phyloP scores from a whole-genome alignment of 176 grass and related monocot species.

The Zoysia japonica region DNA sequence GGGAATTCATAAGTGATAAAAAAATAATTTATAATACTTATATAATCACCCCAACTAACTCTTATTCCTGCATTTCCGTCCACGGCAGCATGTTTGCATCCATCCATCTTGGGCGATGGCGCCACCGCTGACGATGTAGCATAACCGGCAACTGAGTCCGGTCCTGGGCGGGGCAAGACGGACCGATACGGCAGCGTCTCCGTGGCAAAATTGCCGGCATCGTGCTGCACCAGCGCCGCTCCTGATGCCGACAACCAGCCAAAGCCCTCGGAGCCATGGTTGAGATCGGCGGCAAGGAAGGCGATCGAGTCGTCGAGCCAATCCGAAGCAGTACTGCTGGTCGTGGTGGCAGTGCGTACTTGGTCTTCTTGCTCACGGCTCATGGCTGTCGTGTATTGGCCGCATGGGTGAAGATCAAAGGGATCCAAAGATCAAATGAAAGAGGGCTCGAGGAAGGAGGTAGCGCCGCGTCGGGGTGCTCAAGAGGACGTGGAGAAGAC shows the following conservation, averaged over 20 bases:
- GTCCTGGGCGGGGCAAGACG: neutral
- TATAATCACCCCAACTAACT: too few relatives aligned
- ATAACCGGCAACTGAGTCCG: neutral
- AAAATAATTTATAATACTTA: too few relatives aligned
- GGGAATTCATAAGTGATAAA: too few relatives aligned
- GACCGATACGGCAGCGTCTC: neutral
- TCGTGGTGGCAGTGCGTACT: neutral
- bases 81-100: too few relatives aligned
- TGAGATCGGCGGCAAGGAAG: constrained; percentile 21
- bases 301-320: constrained; percentile 33
- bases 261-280: neutral
- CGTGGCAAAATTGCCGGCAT: neutral
- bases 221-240: neutral
- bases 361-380: constrained; percentile 7
- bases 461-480: too few relatives aligned
- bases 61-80: too few relatives aligned
- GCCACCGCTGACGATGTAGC: neutral
- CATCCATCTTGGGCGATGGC: neutral
- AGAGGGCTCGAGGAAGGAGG: too few relatives aligned
- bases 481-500: too few relatives aligned
- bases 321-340: neutral
- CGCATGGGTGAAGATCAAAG: too few relatives aligned
- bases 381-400: constrained; percentile 3
- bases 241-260: neutral
- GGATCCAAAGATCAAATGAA: too few relatives aligned